A percentile compares a stretch with the other conserved stretches of the same genome.
Conservation (phyloP, 768 basidiomycete genomes). For the Leccinum olivaceopallidum region DNA sequence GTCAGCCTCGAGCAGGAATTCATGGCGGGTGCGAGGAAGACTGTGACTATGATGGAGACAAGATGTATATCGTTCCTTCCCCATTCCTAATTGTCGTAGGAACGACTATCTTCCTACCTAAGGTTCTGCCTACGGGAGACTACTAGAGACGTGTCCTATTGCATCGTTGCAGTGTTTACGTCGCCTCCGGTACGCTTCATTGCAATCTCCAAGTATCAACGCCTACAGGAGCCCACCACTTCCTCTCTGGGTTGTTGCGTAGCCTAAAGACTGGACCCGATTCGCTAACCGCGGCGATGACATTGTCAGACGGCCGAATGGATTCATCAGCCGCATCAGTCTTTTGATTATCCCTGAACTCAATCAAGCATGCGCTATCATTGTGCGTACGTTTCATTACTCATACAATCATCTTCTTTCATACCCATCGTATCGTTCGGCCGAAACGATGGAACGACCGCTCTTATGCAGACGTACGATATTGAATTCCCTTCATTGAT, state of each 20-base stretch:
- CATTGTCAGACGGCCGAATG: no score
- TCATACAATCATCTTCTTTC: neutral
- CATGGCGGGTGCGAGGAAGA: conserved; percentile 41
- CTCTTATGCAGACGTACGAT: neutral
- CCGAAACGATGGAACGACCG: neutral
- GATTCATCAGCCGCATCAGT: no score
- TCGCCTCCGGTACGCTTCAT: conserved; percentile 25
- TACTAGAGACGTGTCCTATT: no score
- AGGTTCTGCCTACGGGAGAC: no score
- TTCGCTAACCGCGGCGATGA: no score
- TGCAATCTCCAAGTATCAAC: no score
- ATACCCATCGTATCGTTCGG: conserved; percentile 1
- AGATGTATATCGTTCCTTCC: conserved; percentile 27
- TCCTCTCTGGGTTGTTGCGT: no score
- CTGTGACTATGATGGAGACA: conserved; percentile 34
- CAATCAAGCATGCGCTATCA: neutral
- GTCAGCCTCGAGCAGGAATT: conserved; percentile 26
- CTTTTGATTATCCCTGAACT: no score
- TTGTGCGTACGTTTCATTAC: conserved; percentile 13
- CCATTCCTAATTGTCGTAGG: neutral
- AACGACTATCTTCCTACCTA: no score
- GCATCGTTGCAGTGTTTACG: conserved; percentile 25
- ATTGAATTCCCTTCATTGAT: neutral
- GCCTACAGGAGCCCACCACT: no score
- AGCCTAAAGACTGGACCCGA: no score